Evolutionary conservation across 2,329 filamentous ascomycete species (phyloP).

Genomic region (Penicillium palitans): DNA sequence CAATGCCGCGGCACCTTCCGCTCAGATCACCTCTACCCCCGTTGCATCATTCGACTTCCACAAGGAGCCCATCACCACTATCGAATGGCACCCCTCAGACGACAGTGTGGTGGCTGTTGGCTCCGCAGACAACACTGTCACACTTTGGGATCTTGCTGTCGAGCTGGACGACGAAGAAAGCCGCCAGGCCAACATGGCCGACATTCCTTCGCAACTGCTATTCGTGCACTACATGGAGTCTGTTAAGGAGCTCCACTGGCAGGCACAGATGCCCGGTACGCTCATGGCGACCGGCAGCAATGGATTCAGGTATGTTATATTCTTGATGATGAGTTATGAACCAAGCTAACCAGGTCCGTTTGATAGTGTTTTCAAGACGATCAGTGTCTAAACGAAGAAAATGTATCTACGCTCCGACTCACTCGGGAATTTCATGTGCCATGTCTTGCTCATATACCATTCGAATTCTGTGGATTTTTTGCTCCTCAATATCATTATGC

Average conservation of each 20-base stretch:
- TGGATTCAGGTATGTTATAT: slow-evolving; percentile 65
- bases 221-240: slow-evolving; percentile 97
- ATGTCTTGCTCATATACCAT: slow-evolving; percentile 32
- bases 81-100: slow-evolving; percentile 97
- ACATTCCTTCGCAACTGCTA: slow-evolving; percentile 89
- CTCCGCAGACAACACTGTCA: slow-evolving; percentile 89
- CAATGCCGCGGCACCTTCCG: slow-evolving; percentile 48
- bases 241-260: slow-evolving; percentile 96
- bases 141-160: slow-evolving; percentile 93
- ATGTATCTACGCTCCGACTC: slow-evolving; percentile 13
- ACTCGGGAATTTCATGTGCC: slow-evolving; percentile 26
- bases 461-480: slow-evolving; percentile 21
- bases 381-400: slow-evolving; percentile 63
- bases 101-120: slow-evolving; percentile 94
- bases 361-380: slow-evolving; percentile 73
- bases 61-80: slow-evolving; percentile 90
- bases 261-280: slow-evolving; percentile 88
- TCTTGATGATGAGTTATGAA: neutral
- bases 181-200: slow-evolving; percentile 79
- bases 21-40: slow-evolving; percentile 64
- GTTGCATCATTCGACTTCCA: slow-evolving; percentile 96
- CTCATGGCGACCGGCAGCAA: slow-evolving; percentile 87
- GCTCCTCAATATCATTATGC: slow-evolving; percentile 20
- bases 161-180: slow-evolving; percentile 97
- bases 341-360: slow-evolving; percentile 20